A percentile compares a stretch with the other conserved stretches of the same genome.
phyloP scores from a whole-genome alignment of 1,284 basidiomycete genomes.

The Ceratorhiza oryzae-sativae region DNA sequence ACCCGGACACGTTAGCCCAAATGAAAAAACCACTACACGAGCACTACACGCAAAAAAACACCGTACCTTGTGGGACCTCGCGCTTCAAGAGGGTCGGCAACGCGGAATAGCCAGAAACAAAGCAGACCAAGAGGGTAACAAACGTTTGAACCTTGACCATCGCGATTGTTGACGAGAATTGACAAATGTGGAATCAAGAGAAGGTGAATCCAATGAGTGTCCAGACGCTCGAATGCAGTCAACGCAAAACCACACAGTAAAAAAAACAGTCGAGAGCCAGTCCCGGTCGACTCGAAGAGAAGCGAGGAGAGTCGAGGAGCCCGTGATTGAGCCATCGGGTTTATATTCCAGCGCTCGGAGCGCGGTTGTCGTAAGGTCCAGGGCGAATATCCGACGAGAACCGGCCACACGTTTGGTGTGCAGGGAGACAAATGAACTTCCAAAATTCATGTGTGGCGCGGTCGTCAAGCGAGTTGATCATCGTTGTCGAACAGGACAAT shows the following conservation, averaged over 20 bases:
- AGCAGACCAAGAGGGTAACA: slow-evolving; percentile 47
- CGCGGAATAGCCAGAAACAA: slow-evolving; percentile 45
- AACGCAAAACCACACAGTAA: slow-evolving; percentile 50
- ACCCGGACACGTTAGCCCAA: too few species aligned
- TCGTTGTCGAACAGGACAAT: too few species aligned
- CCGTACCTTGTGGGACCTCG: slow-evolving; percentile 70
- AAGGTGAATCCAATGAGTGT: slow-evolving; percentile 6
- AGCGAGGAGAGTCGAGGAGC: slow-evolving; percentile 38
- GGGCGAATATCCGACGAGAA: too few species aligned
- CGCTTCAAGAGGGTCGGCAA: slow-evolving; percentile 53
- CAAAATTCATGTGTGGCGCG: not conserved
- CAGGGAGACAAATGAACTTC: not conserved
- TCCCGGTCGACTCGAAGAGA: slow-evolving; percentile 57
- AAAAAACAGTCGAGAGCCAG: slow-evolving; percentile 59
- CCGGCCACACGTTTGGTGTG: too few species aligned
- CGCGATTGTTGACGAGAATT: not conserved
- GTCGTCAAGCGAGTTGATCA: not conserved
- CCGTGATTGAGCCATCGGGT: not conserved
- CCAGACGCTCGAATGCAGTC: slow-evolving; percentile 44
- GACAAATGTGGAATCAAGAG: not conserved
- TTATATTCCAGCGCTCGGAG: not conserved
- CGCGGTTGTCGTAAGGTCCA: not conserved
- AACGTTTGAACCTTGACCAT: slow-evolving; percentile 21
- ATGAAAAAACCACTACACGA: too few species aligned
- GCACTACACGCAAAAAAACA: too few species aligned